Evolutionary conservation across 2,329 filamentous ascomycete species (phyloP).

Genomic region (Aspergillus aculeatinus): DNA sequence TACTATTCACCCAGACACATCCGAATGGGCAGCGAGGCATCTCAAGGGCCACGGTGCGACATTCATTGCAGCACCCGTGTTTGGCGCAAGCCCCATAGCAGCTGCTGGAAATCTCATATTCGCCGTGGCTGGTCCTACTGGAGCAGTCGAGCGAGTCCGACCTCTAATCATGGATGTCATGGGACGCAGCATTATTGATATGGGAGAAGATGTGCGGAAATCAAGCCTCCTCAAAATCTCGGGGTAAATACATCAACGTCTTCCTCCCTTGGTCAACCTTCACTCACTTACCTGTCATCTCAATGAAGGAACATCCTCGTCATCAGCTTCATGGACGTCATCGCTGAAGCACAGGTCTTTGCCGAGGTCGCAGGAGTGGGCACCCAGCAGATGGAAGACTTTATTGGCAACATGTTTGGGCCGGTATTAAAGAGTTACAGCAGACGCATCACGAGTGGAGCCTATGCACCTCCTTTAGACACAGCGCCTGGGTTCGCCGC

Average conservation of each 20-base stretch:
- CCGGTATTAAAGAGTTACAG: conserved; percentile 18
- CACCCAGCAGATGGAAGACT: conserved; percentile 41
- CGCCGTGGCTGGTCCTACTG: conserved; percentile 44
- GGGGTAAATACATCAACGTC: conserved; percentile 30
- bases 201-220: conserved; percentile 46
- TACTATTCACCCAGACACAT: conserved; percentile 51
- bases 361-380: conserved; percentile 49
- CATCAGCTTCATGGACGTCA: conserved; percentile 50
- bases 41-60: conserved; percentile 31
- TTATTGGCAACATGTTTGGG: conserved; percentile 29
- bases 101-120: conserved; percentile 49
- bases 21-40: conserved; percentile 27
- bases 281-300: no score
- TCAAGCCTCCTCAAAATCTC: conserved; percentile 49
- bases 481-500: conserved; percentile 16
- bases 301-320: conserved; percentile 49
- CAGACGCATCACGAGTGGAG: conserved; percentile 19
- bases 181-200: conserved; percentile 36
- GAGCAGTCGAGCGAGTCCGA: conserved; percentile 35
- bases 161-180: conserved; percentile 44
- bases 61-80: conserved; percentile 52
- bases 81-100: conserved; percentile 53
- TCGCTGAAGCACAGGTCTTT: conserved; percentile 52
- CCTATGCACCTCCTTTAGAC: conserved; percentile 19
- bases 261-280: no score